These are phyloP conservation scores for Mortierella sp. DNA, from an alignment of 371 early-diverging fungal species.

Conservation along the genomic window DNA sequence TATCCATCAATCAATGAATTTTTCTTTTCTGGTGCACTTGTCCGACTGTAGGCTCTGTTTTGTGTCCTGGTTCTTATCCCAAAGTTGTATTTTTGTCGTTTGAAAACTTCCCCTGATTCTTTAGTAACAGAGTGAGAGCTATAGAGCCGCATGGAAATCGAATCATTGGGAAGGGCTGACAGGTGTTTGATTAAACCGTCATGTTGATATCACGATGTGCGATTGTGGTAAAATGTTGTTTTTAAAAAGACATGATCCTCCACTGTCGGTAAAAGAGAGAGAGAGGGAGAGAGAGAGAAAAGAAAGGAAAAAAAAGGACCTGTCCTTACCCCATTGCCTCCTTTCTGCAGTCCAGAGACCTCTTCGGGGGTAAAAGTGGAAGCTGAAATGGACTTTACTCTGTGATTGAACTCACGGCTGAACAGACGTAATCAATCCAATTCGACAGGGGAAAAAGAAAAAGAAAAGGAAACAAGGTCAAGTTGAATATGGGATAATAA, in stretches of 20 bases:
- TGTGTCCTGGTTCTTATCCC: constrained; percentile 4
- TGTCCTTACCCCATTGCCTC: constrained; percentile 68
- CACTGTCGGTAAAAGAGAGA: background rate
- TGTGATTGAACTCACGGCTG: constrained; percentile 77
- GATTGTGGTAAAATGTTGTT: background rate
- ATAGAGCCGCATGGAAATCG: constrained; percentile 20
- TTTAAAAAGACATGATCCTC: background rate
- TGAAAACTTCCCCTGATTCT: constrained; percentile 5
- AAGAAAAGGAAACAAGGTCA: background rate
- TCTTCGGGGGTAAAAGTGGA: constrained; percentile 74
- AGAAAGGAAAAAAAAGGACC: background rate
- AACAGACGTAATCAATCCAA: background rate
- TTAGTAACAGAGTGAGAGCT: constrained; percentile 9
- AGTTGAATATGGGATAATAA: background rate
- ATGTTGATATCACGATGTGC: background rate
- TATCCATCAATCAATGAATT: background rate
- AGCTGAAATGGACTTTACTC: constrained; percentile 78
- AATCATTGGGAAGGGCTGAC: constrained; percentile 3
- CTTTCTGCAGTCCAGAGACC: constrained; percentile 66
- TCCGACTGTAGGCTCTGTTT: background rate
- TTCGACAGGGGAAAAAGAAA: constrained; percentile 4
- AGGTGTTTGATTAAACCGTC: background rate
- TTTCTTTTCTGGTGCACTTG: background rate
- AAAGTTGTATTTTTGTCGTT: constrained; percentile 16
- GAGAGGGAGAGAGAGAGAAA: background rate